Base-by-base conservation (phyloP, 148 eudicot species). In the Persicaria tinctoria region DNA sequence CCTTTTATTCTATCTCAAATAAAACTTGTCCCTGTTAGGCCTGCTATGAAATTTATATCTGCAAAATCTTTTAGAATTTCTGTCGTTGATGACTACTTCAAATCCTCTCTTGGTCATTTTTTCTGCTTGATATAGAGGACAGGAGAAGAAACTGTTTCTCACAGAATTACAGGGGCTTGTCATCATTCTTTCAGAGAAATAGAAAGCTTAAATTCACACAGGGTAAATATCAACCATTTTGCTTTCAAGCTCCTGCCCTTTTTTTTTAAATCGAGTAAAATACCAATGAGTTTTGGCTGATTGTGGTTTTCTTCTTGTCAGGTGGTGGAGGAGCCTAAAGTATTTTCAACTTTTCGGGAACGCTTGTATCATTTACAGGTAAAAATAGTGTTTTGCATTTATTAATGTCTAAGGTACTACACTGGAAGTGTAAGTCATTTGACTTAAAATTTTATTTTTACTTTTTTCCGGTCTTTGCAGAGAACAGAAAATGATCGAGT, bases 401-500 rank as follows among this genome's bases (percentile, higher is more conserved):
- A 23, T 74, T 49, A 18, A 44, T 18, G 6, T 5, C 46, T 41
- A 13, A 62, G 8, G 44, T 47, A 45, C 54, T 70, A 17, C 60
- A 54, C 49, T 6, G 17, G 41, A 13, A 5, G 17, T 48, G 6
- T 46, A 46, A 45, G 71, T 78, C 38, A 60, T 73, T 62, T 64
- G 18, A 38, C 64, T 50, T 17, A 41, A 46, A 41, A 18, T 38
- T 44, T 66, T 66, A 8, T 66, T 66, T 38, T 57, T 66, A 32
- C 70, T 5, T 12, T 32, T 79, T 57, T 51, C 18, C 72, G 85
- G 17, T 73, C 79, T 44, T 32, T 78, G 78, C 97, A 95, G 99
- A 90, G 85, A 87, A 95, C 93, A 5, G 99, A 95, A 75, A 87
- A 86, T 76, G 92, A 95, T 60, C 82, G 90, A 74, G 99, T 95